Evolutionary conservation across 305 asterid genomes (phyloP), one percentile per base, ranked within the genome.

Genomic region (Fraxinus greggii): DNA sequence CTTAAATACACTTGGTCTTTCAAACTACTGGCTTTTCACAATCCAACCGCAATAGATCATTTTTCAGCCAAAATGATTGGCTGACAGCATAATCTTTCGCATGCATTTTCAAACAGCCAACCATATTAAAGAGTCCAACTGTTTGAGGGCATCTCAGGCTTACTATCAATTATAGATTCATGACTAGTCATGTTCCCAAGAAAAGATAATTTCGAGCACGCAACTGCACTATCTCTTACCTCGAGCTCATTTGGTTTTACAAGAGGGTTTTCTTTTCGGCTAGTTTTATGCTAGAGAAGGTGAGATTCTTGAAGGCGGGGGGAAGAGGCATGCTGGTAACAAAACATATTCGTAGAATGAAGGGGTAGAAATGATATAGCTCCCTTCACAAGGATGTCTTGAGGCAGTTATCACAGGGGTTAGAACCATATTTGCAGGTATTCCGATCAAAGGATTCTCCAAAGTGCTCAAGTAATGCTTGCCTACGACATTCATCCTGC

Each of bases 361-460:
- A 24, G 23, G 5, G 61, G 61, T 17, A 51, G 61, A 17, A 51
- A 51, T 23, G 61, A 51, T 51, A 75, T 42, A 15, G 76, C 35
- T 51, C 75, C 80, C 79, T 67, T 88, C 90, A 88, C 45, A 72
- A 83, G 80, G 90, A 75, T 84, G 85, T 65, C 88, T 90, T 93
- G 82, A 90, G 97, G 91, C 99, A 95, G 86, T 92, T 95, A 85
- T 95, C 99, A 80, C 99, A 95, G 54, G 98, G 97, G 87, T 84
- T 94, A 36, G 95, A 86, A 72, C 97, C 95, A 83, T 78, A 80
- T 88, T 82, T 94, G 89, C 99, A 95, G 82, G 84, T 85, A 80
- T 33, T 87, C 28, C 88, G 84, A 77, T 94, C 91, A 72, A 90
- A 85, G 79, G 89, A 80, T 86, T 95, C 99, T 83, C 97, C 99